Conservation (phyloP, 2,329 filamentous ascomycete genomes). For the Botryotinia globosa region DNA sequence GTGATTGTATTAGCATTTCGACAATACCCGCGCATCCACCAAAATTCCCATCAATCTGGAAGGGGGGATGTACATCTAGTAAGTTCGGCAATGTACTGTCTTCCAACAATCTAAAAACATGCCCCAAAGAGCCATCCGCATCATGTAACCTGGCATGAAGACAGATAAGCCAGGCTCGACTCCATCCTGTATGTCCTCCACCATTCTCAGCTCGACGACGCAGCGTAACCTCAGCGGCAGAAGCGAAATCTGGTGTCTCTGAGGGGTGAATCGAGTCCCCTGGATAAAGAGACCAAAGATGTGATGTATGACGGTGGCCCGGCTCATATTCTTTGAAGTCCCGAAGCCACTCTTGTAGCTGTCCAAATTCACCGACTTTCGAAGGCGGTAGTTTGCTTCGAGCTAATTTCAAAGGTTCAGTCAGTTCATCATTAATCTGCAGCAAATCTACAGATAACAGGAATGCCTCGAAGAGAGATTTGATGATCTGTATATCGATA, state of each 20-base stretch:
- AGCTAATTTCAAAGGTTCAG: not conserved
- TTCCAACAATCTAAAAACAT: constrained; percentile 42
- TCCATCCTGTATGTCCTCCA: constrained; percentile 49
- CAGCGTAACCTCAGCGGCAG: constrained; percentile 36
- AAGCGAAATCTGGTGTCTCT: constrained; percentile 37
- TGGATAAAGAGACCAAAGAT: constrained; percentile 46
- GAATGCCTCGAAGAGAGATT: constrained; percentile 41
- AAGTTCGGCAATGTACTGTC: constrained; percentile 46
- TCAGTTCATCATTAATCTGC: not conserved
- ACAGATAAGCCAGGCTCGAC: constrained; percentile 47
- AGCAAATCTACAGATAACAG: constrained; percentile 21
- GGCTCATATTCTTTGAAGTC: constrained; percentile 43
- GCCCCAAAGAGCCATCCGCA: constrained; percentile 39
- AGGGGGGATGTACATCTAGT: constrained; percentile 46
- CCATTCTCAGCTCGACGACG: constrained; percentile 41
- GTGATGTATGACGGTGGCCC: constrained; percentile 47
- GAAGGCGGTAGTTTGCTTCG: constrained; percentile 17
- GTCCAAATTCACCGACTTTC: constrained; percentile 36
- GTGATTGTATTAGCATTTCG: constrained; percentile 46
- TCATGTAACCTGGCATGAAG: constrained; percentile 46
- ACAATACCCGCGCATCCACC: constrained; percentile 47
- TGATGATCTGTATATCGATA: constrained; percentile 48
- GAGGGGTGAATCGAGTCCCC: constrained; percentile 41
- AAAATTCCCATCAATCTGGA: constrained; percentile 52
- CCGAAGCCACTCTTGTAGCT: constrained; percentile 44